Evolutionary conservation across 257 asterid genomes (phyloP).

Genomic region (Ophiorrhiza pumila): DNA sequence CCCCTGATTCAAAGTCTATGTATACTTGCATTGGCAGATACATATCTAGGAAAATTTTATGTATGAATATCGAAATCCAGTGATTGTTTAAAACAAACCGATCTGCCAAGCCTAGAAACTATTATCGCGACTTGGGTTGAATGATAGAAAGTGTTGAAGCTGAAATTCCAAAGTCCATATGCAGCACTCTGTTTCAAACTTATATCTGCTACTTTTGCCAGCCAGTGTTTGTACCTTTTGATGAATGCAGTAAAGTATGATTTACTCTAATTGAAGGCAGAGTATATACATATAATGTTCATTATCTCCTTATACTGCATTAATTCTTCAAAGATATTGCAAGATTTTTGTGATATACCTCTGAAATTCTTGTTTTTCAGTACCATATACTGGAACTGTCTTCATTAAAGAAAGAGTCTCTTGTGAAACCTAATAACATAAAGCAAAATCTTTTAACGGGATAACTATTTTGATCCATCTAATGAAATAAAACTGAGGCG

Average conservation of each 20-base stretch:
- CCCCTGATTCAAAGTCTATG: no score
- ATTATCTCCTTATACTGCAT: background rate
- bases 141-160: slow-evolving; percentile 85
- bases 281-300: background rate
- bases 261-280: slow-evolving; percentile 4
- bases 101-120: no score
- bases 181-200: slow-evolving; percentile 96
- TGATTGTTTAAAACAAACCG: no score
- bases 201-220: slow-evolving; percentile 72
- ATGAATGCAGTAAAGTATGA: slow-evolving; percentile 17
- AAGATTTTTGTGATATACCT: slow-evolving; percentile 38
- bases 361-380: slow-evolving; percentile 74
- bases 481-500: slow-evolving; percentile 17
- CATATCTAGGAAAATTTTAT: no score
- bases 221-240: slow-evolving; percentile 65
- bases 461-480: slow-evolving; percentile 1
- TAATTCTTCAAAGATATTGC: background rate
- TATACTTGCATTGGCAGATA: no score
- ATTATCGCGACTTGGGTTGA: slow-evolving; percentile 98
- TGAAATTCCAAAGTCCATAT: slow-evolving; percentile 87
- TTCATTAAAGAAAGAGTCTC: slow-evolving; percentile 92
- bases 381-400: slow-evolving; percentile 90
- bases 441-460: slow-evolving; percentile 18
- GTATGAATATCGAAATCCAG: no score
- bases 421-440: slow-evolving; percentile 70